Evolutionary conservation across 345 rosid species (phyloP), one percentile per base, ranked within the genome.

Genomic region (Linum tenue): DNA sequence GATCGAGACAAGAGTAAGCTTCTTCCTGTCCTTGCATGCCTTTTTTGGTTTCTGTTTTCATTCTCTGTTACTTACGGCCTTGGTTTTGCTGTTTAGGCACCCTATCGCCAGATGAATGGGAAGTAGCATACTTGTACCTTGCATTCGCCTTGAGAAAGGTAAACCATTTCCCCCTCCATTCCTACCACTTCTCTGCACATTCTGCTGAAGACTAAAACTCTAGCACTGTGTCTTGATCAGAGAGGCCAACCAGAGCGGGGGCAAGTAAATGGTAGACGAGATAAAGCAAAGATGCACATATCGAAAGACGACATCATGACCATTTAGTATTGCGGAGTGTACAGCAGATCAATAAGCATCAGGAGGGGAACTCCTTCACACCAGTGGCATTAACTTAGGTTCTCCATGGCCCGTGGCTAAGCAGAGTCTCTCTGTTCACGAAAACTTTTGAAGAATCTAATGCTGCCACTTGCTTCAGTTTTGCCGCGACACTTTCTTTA

Each of bases 41-140:
- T 37, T 37, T 11, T 36, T 5, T 39, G 44, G 10, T 35, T 64
- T 70, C 16, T 1, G 37, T 57, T 41, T 14, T 51, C 62, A 15
- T 16, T 16, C 5, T 40, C 40, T 44, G 3, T n/a, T 37, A 31
- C 44, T 38, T 41, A 50, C 43, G 8, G 37, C 55, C 39, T 63
- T 15, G 50, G 66, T 17, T 63, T 63, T 42, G n/a, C 22, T 59
- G 39, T 69, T 63, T 75, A 90, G 97, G 92, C 77, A 90, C 96
- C 3, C 72, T 94, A 59, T 86, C 97, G 39, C 84, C 85, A 10
- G 99, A 94, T 58, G 99, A 94, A 72, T 90, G 97, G 99, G 99
- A 94, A 78, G 97, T 70, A 39, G 91, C 99, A 50, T 94, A 94
- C 71, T 66, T 94, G 12, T 94, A 90, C 77, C 79, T 86, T 72